Base-by-base conservation (phyloP, 2,329 filamentous ascomycete species). In the Curvularia sp. region DNA sequence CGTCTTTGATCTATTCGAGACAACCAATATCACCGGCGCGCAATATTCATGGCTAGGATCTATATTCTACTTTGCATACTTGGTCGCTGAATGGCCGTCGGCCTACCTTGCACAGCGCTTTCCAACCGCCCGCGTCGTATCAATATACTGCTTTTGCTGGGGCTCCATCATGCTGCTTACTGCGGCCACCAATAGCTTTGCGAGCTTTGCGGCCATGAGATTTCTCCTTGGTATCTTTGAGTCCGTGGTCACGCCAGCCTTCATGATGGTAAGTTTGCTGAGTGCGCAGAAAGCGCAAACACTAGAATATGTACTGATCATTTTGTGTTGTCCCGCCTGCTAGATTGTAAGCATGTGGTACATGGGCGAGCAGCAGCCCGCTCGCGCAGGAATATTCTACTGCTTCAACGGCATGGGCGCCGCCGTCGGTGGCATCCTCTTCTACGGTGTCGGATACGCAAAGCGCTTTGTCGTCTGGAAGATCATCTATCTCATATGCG, bases 31-130 rank as follows among this genome's bases (percentile, higher is more conserved):
- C 63, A 79, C 72, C 1, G 69, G 75, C 13, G 74, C 75, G 1
- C 73, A 85, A 50, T 87, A 86, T 59, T 79, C 78, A 46, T 85
- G 83, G 82, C 78, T 85, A n/a, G 81, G 82, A 1, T 82, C 79
- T 21, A 81, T 86, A 4, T 86, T 86, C 67, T 86, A 85, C 59
- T 77, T 86, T n/a, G 83, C 61, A 13, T 69, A 68, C 36, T 55
- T 70, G 10, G 42, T 67, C 4, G 58, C 60, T 9, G 68, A 70
- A 41, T 69, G 61, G 39, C 68, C 68, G 21, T 64, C 57, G 1
- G 62, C 53, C 19, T 67, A 65, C 46, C 52, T 70, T 3, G 74
- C 73, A 3, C 75, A 78, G 55, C 65, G 71, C n/a, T 68, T 70
- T 27, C 71, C 64, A 13, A 75, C 70, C 7, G 75, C 73, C 5